Base-by-base conservation (phyloP, 352 stramenopile species). In the Lagenidium giganteum region DNA sequence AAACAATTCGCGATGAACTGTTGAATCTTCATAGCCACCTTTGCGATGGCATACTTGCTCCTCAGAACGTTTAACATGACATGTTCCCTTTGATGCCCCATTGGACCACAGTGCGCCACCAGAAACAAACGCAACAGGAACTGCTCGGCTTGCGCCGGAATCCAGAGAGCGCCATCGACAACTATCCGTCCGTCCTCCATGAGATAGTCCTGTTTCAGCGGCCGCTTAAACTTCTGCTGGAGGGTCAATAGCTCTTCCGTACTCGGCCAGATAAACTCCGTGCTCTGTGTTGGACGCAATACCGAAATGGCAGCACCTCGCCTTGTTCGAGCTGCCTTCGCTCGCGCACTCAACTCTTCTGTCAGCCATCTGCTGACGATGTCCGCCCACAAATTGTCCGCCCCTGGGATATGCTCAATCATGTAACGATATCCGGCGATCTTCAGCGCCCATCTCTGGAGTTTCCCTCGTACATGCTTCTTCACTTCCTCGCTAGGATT, bases 321-420 rank as follows among this genome's bases (percentile, higher is more conserved):
- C n/a, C n/a, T n/a, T n/a, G n/a, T n/a, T n/a, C n/a, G n/a, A n/a
- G n/a, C n/a, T n/a, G n/a, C n/a, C n/a, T n/a, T n/a, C n/a, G n/a
- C n/a, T n/a, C n/a, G n/a, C n/a, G n/a, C n/a, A n/a, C n/a, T n/a
- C n/a, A n/a, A n/a, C n/a, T n/a, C n/a, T n/a, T n/a, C n/a, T n/a
- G n/a, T n/a, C n/a, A n/a, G n/a, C n/a, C n/a, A n/a, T 4, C 4
- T 33, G 8, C 25, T 26, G 38, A n/a, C n/a, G n/a, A n/a, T n/a
- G n/a, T 64, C 55, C 4, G 39, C 55, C 34, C 45, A 59, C 1
- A 47, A 18, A 16, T 64, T 54, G 29, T 33, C 1, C 3, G 4
- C 29, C 8, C 48, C 55, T 8, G 44, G 25, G 21, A 58, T 55
- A 21, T 64, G 55, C n/a, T 60, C 33, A 41, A 64, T 56, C 8